These are phyloP conservation scores for Eucalyptus erythrocorys DNA, from an alignment of 345 rosid species.

Conservation along the genomic window DNA sequence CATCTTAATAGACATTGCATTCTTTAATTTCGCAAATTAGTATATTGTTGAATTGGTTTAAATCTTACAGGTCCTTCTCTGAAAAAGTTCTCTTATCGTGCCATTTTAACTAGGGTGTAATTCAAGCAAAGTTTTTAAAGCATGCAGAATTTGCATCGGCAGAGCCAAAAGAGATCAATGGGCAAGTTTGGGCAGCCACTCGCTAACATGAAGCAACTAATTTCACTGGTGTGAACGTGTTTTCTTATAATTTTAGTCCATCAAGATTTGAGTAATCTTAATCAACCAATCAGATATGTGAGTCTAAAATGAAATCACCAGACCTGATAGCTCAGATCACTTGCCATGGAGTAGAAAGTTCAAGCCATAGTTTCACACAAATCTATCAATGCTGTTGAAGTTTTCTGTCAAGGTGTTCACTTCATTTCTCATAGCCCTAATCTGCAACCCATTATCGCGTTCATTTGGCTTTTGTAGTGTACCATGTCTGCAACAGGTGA, in stretches of 20 bases:
- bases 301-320: neutral
- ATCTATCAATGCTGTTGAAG: neutral
- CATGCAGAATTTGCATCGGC: neutral
- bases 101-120: neutral
- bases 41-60: neutral
- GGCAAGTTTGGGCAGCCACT: neutral
- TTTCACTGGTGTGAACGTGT: neutral
- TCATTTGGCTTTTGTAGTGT: neutral
- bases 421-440: neutral
- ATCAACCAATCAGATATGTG: neutral
- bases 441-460: neutral
- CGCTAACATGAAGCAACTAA: neutral
- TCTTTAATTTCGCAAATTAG: neutral
- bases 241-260: neutral
- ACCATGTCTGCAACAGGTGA: neutral
- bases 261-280: neutral
- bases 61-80: neutral
- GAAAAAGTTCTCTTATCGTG: neutral
- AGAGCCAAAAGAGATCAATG: neutral
- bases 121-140: neutral
- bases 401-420: neutral
- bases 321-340: neutral
- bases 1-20: neutral
- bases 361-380: neutral
- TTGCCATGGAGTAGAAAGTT: neutral